Base-by-base conservation (phyloP, 1,284 basidiomycete genomes). In the Naganishia sp. region DNA sequence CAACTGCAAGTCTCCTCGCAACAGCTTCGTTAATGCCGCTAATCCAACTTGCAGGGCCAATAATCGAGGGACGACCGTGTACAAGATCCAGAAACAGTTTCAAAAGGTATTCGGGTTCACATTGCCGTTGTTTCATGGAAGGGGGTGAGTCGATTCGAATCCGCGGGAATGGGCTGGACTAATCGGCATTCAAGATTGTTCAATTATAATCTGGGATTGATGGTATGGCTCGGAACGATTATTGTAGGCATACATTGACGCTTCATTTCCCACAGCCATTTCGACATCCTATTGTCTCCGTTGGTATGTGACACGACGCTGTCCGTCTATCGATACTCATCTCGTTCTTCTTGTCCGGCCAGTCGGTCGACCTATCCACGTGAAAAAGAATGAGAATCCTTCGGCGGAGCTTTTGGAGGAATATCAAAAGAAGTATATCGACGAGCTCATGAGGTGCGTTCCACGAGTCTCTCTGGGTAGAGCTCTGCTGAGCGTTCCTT, bases 101-200 rank as follows among this genome's bases (percentile, higher is more conserved):
- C 93, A 97, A 77, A 85, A 83, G 56, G 78, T 91, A 46, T 97
- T 98, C 74, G 96, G 95, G 0, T 99, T 98, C 76, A 99, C 95
- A 0, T 80, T 99, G n/a, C 95, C 95, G 25, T 79, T 95, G 49
- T 95, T 97, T 79, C 92, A 95, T 77, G 94, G 94, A 3, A 83
- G 92, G 70, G 92, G 92, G 74, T 76, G 68, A 74, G 75, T 72
- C 10, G 50, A 23, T 1, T 3, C 11, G 50, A 31, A 3, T 28
- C 3, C 46, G 5, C 17, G 11, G 17, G 15, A 15, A 23, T 18
- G 17, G 13, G 11, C n/a, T 18, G 43, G n/a, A 7, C 50, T 25
- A 5, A 21, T 28, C 45, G 41, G 25, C 31, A 31, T 39, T 9
- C 13, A 52, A 77, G 76, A 5, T 79, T 98, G 57, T 84, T 96